phyloP scores from a whole-genome alignment of 805 yeast genomes.

The Barnettozyma californica region DNA sequence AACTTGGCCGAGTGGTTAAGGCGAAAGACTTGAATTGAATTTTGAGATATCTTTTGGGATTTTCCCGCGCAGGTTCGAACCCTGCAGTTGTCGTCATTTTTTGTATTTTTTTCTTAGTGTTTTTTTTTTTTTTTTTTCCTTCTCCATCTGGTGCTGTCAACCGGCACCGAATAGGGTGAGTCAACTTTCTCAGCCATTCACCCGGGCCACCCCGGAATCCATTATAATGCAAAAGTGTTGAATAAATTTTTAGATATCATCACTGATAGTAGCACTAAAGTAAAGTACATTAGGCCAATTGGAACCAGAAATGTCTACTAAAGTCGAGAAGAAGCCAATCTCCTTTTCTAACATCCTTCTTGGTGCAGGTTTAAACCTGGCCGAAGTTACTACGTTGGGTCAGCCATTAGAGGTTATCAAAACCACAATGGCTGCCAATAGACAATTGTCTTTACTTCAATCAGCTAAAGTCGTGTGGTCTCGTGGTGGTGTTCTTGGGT shows the following conservation, averaged over 20 bases:
- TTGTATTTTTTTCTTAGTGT: background rate
- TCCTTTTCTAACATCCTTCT: constrained; percentile 83
- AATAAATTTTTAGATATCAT: background rate
- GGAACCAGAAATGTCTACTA: constrained; percentile 3
- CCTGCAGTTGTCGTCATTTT: constrained; percentile 54
- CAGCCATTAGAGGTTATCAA: constrained; percentile 95
- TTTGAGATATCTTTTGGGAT: constrained; percentile 35
- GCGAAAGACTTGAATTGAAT: constrained; percentile 48
- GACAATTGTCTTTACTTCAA: constrained; percentile 59
- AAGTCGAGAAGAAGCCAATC: constrained; percentile 75
- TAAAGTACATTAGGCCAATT: background rate
- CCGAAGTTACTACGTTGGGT: constrained; percentile 91
- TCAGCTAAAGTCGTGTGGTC: constrained; percentile 80
- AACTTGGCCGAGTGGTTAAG: constrained; percentile 53
- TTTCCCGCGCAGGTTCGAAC: constrained; percentile 54
- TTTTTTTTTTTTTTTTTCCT: too few species aligned
- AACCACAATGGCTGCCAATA: constrained; percentile 98
- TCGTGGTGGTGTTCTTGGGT: constrained; percentile 88
- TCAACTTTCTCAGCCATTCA: background rate
- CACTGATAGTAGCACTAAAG: background rate
- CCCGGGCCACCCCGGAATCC: background rate
- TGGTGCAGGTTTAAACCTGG: constrained; percentile 90
- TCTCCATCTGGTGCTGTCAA: too few species aligned
- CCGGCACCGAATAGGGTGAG: background rate
- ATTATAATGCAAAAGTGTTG: background rate